These are phyloP conservation scores for Arachis hypogaea DNA, from an alignment of 306 rosid genomes.

Conservation along the genomic window DNA sequence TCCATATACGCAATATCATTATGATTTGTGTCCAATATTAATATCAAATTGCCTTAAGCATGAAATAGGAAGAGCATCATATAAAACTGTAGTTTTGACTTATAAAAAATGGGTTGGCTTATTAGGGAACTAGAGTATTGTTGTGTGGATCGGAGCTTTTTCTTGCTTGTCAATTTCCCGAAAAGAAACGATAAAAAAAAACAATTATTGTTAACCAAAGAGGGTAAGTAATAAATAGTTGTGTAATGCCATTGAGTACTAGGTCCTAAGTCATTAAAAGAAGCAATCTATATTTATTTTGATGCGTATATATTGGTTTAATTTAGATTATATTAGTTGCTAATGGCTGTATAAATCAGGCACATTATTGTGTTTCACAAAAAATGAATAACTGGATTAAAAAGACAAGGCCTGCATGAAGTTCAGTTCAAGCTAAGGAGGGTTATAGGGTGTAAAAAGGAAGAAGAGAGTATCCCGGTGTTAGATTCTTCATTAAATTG, in stretches of 20 bases:
- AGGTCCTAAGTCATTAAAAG: not conserved
- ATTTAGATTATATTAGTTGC: not conserved
- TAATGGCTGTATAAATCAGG: not conserved
- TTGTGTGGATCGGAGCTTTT: not conserved
- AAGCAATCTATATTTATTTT: not conserved
- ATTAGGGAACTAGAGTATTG: not conserved
- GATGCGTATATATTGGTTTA: not conserved
- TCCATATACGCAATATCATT: not conserved
- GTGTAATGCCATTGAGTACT: not conserved
- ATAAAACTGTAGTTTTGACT: conserved; percentile 19
- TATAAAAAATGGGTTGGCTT: conserved; percentile 6
- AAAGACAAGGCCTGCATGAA: no score
- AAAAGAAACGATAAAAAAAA: no score
- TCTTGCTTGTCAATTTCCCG: not conserved
- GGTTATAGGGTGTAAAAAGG: not conserved
- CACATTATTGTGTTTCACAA: not conserved
- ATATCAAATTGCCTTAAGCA: conserved; percentile 1
- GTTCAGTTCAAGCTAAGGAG: no score
- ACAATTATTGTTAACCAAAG: not conserved
- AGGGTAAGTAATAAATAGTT: not conserved
- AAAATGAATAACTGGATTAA: no score
- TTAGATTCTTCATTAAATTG: conserved; percentile 9
- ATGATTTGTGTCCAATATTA: not conserved
- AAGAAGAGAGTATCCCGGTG: not conserved
- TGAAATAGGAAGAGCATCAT: not conserved